phyloP scores from a whole-genome alignment of 2,329 filamentous ascomycete species.

The Botrytis fabae region DNA sequence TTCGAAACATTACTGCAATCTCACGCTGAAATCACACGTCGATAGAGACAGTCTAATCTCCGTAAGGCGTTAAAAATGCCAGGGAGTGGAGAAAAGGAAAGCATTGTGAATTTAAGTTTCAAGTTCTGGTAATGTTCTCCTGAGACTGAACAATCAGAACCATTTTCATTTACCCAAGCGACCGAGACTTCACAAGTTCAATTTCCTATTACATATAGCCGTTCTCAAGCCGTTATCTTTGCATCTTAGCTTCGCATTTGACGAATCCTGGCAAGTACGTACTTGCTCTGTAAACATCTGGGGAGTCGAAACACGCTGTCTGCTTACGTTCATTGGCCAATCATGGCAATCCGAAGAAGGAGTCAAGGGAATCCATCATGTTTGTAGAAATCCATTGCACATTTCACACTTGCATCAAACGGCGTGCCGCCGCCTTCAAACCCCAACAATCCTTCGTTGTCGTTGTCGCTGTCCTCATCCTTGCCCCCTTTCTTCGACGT shows the following conservation, averaged over 20 bases:
- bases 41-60: slow-evolving; percentile 15
- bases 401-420: neutral
- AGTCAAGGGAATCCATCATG: neutral
- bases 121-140: neutral
- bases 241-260: neutral
- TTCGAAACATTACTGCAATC: neutral
- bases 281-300: neutral
- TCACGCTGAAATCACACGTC: neutral
- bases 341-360: neutral
- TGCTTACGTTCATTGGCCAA: neutral
- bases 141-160: neutral
- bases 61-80: neutral
- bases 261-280: too few relatives aligned
- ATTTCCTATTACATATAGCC: neutral
- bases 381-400: neutral
- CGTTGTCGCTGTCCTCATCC: neutral
- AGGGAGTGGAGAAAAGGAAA: neutral
- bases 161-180: slow-evolving; percentile 12
- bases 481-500: neutral
- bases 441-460: slow-evolving; percentile 1
- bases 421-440: slow-evolving; percentile 8
- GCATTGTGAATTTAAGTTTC: slow-evolving; percentile 6
- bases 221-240: neutral
- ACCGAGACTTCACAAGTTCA: neutral
- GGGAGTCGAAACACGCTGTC: neutral